phyloP scores from a whole-genome alignment of 805 yeast species.

The Ogataea paraovalis region DNA sequence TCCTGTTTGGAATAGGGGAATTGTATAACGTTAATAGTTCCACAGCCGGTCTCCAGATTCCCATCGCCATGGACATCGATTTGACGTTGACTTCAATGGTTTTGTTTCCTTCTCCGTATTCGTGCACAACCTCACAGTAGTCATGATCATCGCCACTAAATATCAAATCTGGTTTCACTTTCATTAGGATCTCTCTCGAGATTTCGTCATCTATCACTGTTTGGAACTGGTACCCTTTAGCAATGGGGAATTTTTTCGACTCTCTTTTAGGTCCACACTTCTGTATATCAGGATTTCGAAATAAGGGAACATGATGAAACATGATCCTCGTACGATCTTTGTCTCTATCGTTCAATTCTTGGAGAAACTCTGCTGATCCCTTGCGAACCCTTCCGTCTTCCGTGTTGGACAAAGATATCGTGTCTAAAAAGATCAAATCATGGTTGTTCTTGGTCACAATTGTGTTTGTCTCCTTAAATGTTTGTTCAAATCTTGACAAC shows the following conservation, averaged over 20 bases:
- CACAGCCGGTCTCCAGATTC: conserved; percentile 78
- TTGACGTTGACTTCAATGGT: conserved; percentile 75
- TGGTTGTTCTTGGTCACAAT: conserved; percentile 60
- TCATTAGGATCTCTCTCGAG: conserved; percentile 53
- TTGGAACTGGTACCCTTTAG: conserved; percentile 81
- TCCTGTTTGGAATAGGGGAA: conserved; percentile 1
- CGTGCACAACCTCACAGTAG: conserved; percentile 49
- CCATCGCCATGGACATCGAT: conserved; percentile 90
- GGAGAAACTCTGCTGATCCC: conserved; percentile 51
- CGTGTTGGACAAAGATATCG: conserved; percentile 73
- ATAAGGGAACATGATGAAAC: conserved; percentile 85
- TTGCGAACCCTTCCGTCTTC: conserved; percentile 39
- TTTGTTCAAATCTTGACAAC: conserved; percentile 57
- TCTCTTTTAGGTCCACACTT: conserved; percentile 79
- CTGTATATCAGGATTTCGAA: conserved; percentile 57
- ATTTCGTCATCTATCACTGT: conserved; percentile 70
- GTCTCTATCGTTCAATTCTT: conserved; percentile 28
- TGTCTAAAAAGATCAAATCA: conserved; percentile 71
- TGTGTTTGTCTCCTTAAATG: conserved; percentile 70
- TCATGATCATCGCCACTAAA: conserved; percentile 98
- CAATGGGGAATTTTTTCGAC: conserved; percentile 59
- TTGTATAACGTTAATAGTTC: conserved; percentile 64
- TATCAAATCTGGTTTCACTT: conserved; percentile 60
- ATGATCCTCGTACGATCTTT: conserved; percentile 56
- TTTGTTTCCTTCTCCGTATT: conserved; percentile 7